Base-by-base conservation (phyloP, 495 filamentous ascomycete species). In the Trichoderma erinaceum region DNA sequence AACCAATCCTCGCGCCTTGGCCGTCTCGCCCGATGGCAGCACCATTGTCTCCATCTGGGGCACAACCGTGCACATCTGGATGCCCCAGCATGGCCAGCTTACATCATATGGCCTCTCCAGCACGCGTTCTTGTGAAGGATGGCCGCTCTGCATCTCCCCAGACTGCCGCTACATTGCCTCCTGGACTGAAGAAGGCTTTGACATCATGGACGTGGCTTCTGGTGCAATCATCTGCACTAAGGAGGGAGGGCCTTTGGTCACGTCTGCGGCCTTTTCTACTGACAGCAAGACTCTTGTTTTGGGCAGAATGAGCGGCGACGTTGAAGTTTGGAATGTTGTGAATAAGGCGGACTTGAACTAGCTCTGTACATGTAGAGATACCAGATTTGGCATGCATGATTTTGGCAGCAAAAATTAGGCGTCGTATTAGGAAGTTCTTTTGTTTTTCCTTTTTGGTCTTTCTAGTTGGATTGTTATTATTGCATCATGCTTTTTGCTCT, bases 121-220 rank as follows among this genome's bases (percentile, higher is more conserved):
- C 32, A 66, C 70, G 27, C 50, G 73, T 35, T 16, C 13, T 12
- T 27, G 56, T 21, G 75, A 77, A 70, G 74, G 73, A 10, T 77
- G 75, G 75, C 75, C 75, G 41, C 65, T 77, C 29, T 68, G 68
- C 35, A 69, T 77, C 27, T 75, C 74, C 41, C 73, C 74, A 10
- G 74, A 75, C 44, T 73, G 73, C 27, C 58, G 67, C 41, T 74
- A 72, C 27, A 58, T 77, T 23, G 69, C 61, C 16, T 75, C 70
- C 41, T 68, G 73, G 70, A 77, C 73, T 4, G 75, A 75, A 66
- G 74, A 73, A 1, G 75, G 75, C 10, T 69, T 77, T 15, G 75
- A 77, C 38, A 67, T 75, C 18, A 68, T 68, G 56, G 73, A 77
- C 32, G 65, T 69, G n/a, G 52, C 35, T 29, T 73, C 71, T 41